These are phyloP conservation scores for Pyricularia pennisetigena DNA, from an alignment of 2,329 filamentous ascomycete species.

Conservation along the genomic window DNA sequence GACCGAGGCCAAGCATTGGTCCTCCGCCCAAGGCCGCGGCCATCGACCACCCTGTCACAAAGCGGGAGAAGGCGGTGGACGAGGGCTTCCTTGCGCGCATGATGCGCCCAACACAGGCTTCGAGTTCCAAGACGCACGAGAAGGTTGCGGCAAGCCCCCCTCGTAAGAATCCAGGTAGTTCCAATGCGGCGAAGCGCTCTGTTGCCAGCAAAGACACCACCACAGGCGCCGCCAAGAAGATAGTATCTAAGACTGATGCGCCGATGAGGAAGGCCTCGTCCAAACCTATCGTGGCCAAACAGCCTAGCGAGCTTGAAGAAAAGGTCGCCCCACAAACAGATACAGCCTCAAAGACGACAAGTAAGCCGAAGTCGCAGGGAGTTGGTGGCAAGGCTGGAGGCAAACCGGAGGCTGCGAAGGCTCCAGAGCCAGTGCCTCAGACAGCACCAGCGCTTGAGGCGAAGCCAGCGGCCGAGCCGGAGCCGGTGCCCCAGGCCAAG, in stretches of 20 bases:
- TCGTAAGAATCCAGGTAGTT: slow-evolving; percentile 20
- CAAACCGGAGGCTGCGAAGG: slow-evolving; percentile 16
- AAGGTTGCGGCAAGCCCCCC: slow-evolving; percentile 43
- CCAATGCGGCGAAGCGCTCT: slow-evolving; percentile 3
- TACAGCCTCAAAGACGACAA: slow-evolving; percentile 23
- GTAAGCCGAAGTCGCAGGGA: slow-evolving; percentile 8
- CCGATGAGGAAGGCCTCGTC: slow-evolving; percentile 7
- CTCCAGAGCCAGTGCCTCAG: slow-evolving; percentile 7
- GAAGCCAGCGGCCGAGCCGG: background rate
- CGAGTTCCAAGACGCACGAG: slow-evolving; percentile 56
- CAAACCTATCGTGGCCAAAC: slow-evolving; percentile 1
- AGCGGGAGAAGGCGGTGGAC: slow-evolving; percentile 47
- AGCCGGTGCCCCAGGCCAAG: slow-evolving; percentile 1
- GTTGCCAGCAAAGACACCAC: background rate
- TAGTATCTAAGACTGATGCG: slow-evolving; percentile 6
- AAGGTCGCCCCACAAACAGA: background rate
- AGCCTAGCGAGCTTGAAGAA: slow-evolving; percentile 6
- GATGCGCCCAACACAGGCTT: slow-evolving; percentile 67
- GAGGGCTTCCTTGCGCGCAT: slow-evolving; percentile 70
- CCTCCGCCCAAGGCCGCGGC: slow-evolving; percentile 48
- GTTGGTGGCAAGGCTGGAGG: slow-evolving; percentile 17
- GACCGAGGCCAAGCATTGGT: slow-evolving; percentile 42
- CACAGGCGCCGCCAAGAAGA: slow-evolving; percentile 13
- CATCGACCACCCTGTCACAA: slow-evolving; percentile 33
- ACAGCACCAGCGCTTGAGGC: no score